phyloP scores from a whole-genome alignment of 2,329 filamentous ascomycete species.

The Phoma sp. region DNA sequence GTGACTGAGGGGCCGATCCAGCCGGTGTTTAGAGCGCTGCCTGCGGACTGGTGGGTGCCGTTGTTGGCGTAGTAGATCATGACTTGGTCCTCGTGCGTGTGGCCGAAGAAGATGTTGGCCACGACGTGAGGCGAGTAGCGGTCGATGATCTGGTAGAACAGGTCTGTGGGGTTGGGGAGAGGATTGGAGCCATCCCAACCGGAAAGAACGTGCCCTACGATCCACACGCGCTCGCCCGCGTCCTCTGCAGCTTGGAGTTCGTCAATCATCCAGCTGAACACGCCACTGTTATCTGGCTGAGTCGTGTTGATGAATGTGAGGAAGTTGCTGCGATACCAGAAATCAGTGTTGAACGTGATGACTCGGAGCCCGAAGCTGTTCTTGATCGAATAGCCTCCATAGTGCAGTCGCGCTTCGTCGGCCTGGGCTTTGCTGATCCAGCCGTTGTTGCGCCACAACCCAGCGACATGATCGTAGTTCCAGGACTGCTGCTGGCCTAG shows the following conservation, averaged over 20 bases:
- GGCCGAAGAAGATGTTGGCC: conserved; percentile 5
- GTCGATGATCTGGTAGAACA: conserved; percentile 11
- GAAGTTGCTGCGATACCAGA: conserved; percentile 11
- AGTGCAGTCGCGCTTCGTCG: conserved; percentile 5
- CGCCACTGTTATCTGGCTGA: conserved; percentile 4
- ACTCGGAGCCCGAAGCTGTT: conserved; percentile 3
- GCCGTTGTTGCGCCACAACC: conserved; percentile 3
- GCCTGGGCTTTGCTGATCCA: conserved; percentile 5
- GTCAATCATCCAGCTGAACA: conserved; percentile 8
- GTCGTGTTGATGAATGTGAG: conserved; percentile 12
- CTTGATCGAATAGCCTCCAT: conserved; percentile 6
- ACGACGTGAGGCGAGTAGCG: conserved; percentile 8
- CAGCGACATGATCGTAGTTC: conserved; percentile 10
- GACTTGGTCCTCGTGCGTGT: conserved; percentile 8
- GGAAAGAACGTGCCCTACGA: conserved; percentile 3
- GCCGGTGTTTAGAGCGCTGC: not conserved
- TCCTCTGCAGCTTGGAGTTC: conserved; percentile 8
- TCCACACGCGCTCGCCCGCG: conserved; percentile 6
- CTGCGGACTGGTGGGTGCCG: conserved; percentile 1
- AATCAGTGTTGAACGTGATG: conserved; percentile 10
- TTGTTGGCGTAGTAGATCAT: conserved; percentile 11
- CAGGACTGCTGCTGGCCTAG: conserved; percentile 8
- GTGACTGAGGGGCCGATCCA: conserved; percentile 7
- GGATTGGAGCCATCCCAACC: conserved; percentile 9
- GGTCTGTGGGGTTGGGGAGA: conserved; percentile 3